phyloP scores from a whole-genome alignment of 2,329 filamentous ascomycete genomes.

The Exophiala aquamarina region DNA sequence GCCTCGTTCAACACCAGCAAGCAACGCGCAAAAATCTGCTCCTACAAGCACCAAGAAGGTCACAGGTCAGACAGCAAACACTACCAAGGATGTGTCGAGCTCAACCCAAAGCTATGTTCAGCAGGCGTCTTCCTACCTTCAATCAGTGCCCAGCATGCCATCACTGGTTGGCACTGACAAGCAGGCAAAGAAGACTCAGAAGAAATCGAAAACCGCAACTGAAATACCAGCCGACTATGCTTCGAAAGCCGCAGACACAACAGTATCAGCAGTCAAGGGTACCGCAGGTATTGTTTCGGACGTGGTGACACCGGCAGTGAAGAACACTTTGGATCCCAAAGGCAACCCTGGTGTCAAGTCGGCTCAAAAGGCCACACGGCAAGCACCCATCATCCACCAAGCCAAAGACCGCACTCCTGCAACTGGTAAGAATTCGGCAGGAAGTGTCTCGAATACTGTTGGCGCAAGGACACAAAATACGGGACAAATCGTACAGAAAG shows the following conservation, averaged over 20 bases:
- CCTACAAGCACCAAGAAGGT: slow-evolving; percentile 13
- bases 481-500: slow-evolving; percentile 15
- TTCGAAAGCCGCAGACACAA: slow-evolving; percentile 13
- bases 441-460: slow-evolving; percentile 12
- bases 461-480: slow-evolving; percentile 22
- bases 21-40: slow-evolving; percentile 5
- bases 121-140: slow-evolving; percentile 24
- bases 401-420: slow-evolving; percentile 19
- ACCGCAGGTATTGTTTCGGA: slow-evolving; percentile 22
- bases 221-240: slow-evolving; percentile 13
- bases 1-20: slow-evolving; percentile 11
- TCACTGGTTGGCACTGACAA: slow-evolving; percentile 9
- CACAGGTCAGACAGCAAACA: slow-evolving; percentile 9
- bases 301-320: slow-evolving; percentile 19
- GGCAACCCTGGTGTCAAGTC: slow-evolving; percentile 26
- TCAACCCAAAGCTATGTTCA: slow-evolving; percentile 24
- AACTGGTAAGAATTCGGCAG: slow-evolving; percentile 12
- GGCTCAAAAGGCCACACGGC: slow-evolving; percentile 12
- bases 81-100: slow-evolving; percentile 1
- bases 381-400: slow-evolving; percentile 24
- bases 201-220: slow-evolving; percentile 22
- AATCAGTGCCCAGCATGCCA: slow-evolving; percentile 23
- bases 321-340: slow-evolving; percentile 21
- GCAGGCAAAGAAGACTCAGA: slow-evolving; percentile 30
- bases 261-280: slow-evolving; percentile 15